Percentiles rank a stretch among this genome's conserved stretches.
These are phyloP conservation scores for Aspergillus pseudoglaucus DNA, from an alignment of 2,329 filamentous ascomycete species.

Conservation along the genomic window DNA sequence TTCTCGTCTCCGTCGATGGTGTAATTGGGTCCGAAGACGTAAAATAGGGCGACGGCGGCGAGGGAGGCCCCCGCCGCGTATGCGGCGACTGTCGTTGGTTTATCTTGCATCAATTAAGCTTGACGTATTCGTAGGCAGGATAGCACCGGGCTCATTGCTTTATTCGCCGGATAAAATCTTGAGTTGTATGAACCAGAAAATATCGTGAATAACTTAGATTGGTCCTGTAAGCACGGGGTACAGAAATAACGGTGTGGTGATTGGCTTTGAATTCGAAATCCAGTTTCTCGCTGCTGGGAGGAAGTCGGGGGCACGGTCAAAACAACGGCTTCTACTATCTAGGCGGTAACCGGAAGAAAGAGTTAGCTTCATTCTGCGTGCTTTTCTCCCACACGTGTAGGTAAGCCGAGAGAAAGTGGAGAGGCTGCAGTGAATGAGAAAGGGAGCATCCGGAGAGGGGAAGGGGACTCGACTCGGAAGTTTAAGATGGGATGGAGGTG, in stretches of 20 bases:
- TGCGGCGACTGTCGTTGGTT: constrained; percentile 73
- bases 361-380: too few relatives aligned
- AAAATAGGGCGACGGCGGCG: constrained; percentile 88
- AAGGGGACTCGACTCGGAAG: too few relatives aligned
- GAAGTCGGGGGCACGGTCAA: not conserved
- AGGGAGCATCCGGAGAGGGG: too few relatives aligned
- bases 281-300: not conserved
- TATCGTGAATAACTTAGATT: too few relatives aligned
- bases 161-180: not conserved
- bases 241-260: not conserved
- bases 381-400: too few relatives aligned
- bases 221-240: too few relatives aligned
- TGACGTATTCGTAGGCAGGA: not conserved
- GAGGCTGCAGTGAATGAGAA: too few relatives aligned
- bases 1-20: constrained; percentile 76
- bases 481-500: too few relatives aligned
- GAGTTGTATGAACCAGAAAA: too few relatives aligned
- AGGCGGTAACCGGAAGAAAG: too few relatives aligned
- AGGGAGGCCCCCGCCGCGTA: constrained; percentile 95
- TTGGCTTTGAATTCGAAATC: not conserved
- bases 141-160: not conserved
- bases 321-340: not conserved
- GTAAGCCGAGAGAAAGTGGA: too few relatives aligned
- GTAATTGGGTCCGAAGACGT: constrained; percentile 96
- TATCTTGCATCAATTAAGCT: constrained; percentile 65